Evolutionary conservation across 768 basidiomycete species (phyloP).

Genomic region (Mrakia blollopis): DNA sequence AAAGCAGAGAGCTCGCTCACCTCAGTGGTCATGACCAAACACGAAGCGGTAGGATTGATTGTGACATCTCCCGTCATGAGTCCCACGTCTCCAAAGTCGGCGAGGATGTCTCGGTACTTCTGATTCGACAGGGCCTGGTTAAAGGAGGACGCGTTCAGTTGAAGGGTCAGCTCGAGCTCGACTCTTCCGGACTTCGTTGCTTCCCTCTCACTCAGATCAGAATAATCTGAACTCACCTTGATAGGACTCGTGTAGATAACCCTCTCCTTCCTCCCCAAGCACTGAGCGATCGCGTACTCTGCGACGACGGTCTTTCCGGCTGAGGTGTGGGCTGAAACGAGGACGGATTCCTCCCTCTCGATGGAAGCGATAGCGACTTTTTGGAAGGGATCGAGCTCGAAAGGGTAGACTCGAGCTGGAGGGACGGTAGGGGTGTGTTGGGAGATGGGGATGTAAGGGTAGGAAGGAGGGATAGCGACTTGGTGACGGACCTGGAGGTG

Average conservation of each 20-base stretch:
- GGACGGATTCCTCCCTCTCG: constrained; percentile 91
- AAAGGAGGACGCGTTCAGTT: neutral
- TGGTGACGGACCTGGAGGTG: constrained; percentile 74
- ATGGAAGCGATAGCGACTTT: constrained; percentile 90
- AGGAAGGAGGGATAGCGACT: constrained; percentile 90
- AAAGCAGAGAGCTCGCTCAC: constrained; percentile 48
- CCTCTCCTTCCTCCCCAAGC: constrained; percentile 84
- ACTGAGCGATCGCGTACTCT: constrained; percentile 97
- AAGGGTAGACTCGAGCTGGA: constrained; percentile 88
- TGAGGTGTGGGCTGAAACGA: constrained; percentile 97
- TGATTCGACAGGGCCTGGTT: constrained; percentile 91
- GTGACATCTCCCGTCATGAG: constrained; percentile 99
- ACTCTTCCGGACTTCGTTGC: neutral
- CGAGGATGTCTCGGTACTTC: constrained; percentile 96
- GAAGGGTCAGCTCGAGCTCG: neutral
- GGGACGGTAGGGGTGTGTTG: constrained; percentile 86
- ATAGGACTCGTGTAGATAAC: constrained; percentile 99
- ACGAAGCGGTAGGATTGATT: constrained; percentile 93
- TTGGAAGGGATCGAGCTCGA: constrained; percentile 95
- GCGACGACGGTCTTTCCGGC: constrained; percentile 99
- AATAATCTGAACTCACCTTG: constrained; percentile 65
- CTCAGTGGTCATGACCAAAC: constrained; percentile 99
- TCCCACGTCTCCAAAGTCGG: constrained; percentile 95
- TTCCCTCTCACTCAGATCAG: constrained; percentile 30
- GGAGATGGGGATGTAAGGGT: constrained; percentile 82